phyloP scores from a whole-genome alignment of 768 basidiomycete species.

The Polyporus arcularius region DNA sequence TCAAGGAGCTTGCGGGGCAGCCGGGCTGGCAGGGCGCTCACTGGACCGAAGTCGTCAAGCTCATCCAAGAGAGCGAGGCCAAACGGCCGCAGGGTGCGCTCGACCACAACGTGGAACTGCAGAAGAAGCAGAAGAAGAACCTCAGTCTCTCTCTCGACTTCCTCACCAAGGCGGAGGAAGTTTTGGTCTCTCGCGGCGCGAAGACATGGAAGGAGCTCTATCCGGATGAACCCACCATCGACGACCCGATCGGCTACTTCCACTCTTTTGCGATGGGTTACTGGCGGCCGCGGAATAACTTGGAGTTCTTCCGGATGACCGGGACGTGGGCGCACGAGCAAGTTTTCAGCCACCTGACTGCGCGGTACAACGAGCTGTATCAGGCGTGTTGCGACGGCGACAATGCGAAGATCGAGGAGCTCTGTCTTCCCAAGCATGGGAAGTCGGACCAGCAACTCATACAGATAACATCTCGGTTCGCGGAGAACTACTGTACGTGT shows the following conservation, averaged over 20 bases:
- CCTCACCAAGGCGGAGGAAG: constrained; percentile 35
- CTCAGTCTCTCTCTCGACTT: constrained; percentile 4
- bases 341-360: not conserved
- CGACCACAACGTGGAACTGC: constrained; percentile 30
- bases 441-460: constrained; percentile 34
- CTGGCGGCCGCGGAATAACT: not conserved
- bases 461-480: constrained; percentile 44
- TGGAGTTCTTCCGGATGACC: not conserved
- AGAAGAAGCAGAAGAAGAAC: not conserved
- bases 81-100: not conserved
- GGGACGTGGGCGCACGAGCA: not conserved
- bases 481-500: constrained; percentile 12
- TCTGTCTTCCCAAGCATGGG: constrained; percentile 51
- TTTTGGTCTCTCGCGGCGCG: constrained; percentile 38
- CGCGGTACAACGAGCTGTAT: constrained; percentile 53
- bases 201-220: constrained; percentile 46
- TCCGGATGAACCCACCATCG: constrained; percentile 26
- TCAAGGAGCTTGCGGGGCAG: not conserved
- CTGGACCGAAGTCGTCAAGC: not conserved
- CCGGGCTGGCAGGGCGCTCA: constrained; percentile 3
- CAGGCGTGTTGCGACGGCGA: constrained; percentile 58
- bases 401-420: constrained; percentile 47
- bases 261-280: not conserved
- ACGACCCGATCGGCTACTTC: not conserved
- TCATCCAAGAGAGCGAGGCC: not conserved